Evolutionary conservation across 2,329 filamentous ascomycete genomes (phyloP), one percentile per base, ranked within the genome.

Genomic region (Alternaria ventricosa): DNA sequence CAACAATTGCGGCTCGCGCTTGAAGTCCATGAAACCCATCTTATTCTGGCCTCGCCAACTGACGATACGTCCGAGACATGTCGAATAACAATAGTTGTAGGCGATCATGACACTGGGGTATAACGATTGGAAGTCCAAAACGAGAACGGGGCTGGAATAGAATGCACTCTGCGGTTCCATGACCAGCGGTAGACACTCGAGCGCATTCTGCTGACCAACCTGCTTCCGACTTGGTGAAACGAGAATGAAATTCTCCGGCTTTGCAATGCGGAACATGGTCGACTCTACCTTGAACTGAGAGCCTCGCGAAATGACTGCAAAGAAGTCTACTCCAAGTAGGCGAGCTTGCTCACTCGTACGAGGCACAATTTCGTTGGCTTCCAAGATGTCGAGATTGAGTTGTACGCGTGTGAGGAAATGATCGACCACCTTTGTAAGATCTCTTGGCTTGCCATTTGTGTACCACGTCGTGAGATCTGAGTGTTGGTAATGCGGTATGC

Each of bases 251-350:
- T 96, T 97, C 78, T 99, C 96, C 0, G 96, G 94, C 78, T 99
- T 99, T 46, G 96, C 95, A 71, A 99, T 97, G 46, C 96, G 89
- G 75, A 98, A 97, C 96, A 99, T 98, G 72, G 97, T 90, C 1
- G 95, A 97, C 81, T 99, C 96, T 44, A 99, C 96, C 79, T 99
- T 99, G 86, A 96, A 98, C 76, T 99, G 96, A 0, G 94, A 98
- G 15, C 96, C 96, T 58, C 96, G 88, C 6, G 92, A 95, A 75
- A 97, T 96, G 58, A 99, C 96, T 0, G 94, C 97, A 78, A 95
- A 97, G 82, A 99, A 99, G 80, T 99, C 96, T 1, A 98, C 92
- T 0, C 96, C 96, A 4, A 99, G 86, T 11, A 99, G 84, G 11
- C 96, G 90, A 9, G 96, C 96, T 79, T 99, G 96, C 79, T 99